Evolutionary conservation across 805 yeast genomes (phyloP).

Genomic region (Sugiyamaella chiloensis): DNA sequence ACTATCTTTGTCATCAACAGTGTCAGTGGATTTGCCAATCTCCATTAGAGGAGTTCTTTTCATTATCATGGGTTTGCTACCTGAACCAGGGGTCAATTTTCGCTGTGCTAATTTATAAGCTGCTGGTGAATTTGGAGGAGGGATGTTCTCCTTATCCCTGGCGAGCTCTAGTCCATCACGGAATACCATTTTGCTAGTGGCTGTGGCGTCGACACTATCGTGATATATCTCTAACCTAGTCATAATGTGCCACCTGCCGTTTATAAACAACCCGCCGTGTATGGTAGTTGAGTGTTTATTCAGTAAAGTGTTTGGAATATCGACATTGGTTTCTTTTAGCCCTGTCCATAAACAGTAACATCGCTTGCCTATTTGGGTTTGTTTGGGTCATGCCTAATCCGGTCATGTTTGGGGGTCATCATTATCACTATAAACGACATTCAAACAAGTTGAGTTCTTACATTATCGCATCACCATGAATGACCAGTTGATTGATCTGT

Average conservation of each 20-base stretch:
- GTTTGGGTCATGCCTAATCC: not conserved
- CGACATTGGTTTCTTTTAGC: not conserved
- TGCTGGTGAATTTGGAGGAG: constrained; percentile 24
- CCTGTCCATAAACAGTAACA: not conserved
- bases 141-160: constrained; percentile 22
- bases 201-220: not conserved
- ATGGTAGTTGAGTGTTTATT: not conserved
- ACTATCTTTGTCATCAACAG: no score
- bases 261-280: not conserved
- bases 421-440: no score
- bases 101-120: not conserved
- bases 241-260: not conserved
- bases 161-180: constrained; percentile 6
- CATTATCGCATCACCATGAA: no score
- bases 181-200: not conserved
- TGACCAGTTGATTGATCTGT: constrained; percentile 17
- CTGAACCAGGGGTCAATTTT: not conserved
- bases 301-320: not conserved
- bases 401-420: no score
- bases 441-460: no score
- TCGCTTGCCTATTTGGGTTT: not conserved
- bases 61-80: not conserved
- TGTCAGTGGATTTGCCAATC: no score
- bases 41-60: not conserved
- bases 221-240: not conserved